Evolutionary conservation across 148 eudicot species (phyloP).

Genomic region (Vaccinium vitisidaea): DNA sequence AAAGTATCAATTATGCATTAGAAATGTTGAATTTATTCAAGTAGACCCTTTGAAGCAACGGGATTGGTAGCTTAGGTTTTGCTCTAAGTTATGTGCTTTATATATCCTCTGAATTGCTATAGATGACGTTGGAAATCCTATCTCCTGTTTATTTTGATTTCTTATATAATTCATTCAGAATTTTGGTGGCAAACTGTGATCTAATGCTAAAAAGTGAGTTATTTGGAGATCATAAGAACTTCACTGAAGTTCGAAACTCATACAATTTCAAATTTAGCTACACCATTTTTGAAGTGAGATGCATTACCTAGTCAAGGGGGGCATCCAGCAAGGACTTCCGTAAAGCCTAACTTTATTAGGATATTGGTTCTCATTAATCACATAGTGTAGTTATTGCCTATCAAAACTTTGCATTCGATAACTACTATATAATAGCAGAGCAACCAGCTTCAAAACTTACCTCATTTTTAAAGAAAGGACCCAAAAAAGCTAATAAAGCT

Average conservation of each 20-base stretch:
- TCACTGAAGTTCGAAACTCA: not conserved
- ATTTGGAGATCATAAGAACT: not conserved
- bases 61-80: not conserved
- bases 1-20: not conserved
- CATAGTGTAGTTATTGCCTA: not conserved
- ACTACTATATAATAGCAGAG: too few relatives aligned
- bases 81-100: not conserved
- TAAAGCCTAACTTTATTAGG: not conserved
- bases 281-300: not conserved
- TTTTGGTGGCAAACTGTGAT: not conserved
- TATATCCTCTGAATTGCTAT: not conserved
- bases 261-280: not conserved
- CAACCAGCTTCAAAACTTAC: not conserved
- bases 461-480: not conserved
- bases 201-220: not conserved
- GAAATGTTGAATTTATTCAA: not conserved
- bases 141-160: not conserved
- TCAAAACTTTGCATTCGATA: not conserved
- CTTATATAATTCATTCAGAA: not conserved
- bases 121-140: not conserved
- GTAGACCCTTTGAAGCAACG: not conserved
- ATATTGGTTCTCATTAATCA: not conserved
- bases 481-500: not conserved
- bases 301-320: not conserved
- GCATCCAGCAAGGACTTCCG: not conserved